Evolutionary conservation across 78 protist genomes (phyloP), one percentile per base, ranked within the genome.

Genomic region (Pigoraptor vietnamica): DNA sequence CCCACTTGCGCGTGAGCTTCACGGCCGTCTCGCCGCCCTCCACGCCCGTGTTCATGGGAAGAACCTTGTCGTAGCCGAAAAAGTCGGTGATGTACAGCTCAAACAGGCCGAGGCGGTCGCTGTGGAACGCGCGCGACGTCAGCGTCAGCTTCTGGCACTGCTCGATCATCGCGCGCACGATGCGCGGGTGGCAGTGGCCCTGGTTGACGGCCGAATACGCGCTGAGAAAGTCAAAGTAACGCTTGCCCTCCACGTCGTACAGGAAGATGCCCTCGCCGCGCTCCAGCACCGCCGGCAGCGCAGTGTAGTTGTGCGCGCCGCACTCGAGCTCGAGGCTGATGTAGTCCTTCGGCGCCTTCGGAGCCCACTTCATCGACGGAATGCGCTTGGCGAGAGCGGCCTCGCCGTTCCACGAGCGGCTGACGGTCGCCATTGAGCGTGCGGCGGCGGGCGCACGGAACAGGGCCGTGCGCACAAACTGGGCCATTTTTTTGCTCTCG

Each of bases 131-230:
- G n/a, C 99, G 95, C 33, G 99, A 97, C 39, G 96, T 86, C 29
- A 99, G 97, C 24, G 99, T 93, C 89, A 97, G 93, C 35, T 37
- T 86, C 33, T 84, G 40, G 24, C 97, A 95, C 83, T 99, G 99
- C 0, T 92, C 94, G 34, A 34, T 32, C 86, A 97, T n/a, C 29
- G 98, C 98, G 32, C 29, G 88, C 83, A 98, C 91, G 87, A 99
- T 92, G 91, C 87, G 94, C 34, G 99, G 99, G 92, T 98, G 99
- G 91, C 95, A 93, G 55, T 98, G 99, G 82, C 98, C 98, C 90
- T 97, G 99, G 93, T 98, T 98, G 67, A 97, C 98, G 1, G 99
- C 99, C 1, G 98, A 94, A 96, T 98, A 98, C 33, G 99, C 99
- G 37, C 95, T 37, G 23, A 99, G 94, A 90, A 96, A 99, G 92